Evolutionary conservation across 768 basidiomycete species (phyloP), one percentile per base, ranked within the genome.

Genomic region (Phlebiopsis flavidoalba): DNA sequence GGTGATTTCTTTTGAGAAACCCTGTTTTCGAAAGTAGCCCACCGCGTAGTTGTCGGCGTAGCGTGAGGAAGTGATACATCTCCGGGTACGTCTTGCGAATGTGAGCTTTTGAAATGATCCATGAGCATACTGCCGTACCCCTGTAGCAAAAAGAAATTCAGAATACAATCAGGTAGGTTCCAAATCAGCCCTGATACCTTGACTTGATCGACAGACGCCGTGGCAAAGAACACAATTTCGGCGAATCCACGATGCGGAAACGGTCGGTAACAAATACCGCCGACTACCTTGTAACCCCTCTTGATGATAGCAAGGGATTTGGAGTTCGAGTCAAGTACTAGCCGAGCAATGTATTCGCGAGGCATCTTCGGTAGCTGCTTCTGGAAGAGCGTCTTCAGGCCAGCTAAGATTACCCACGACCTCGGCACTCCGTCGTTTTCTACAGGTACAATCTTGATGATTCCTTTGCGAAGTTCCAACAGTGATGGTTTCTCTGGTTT

Each of bases 11-110:
- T 98, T 98, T 6, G 93, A 91, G 74, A 99, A 99, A 0, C 97
- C 97, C 77, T 98, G 97, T 72, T 98, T 99, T 72, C 94, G 94
- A 80, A 99, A 98, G 75, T 98, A 99, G 3, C 97, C 96, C 43
- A 98, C 95, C 17, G 97, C 97, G 71, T 93, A 99, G 73, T 98
- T 98, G 75, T 99, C 97, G 51, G 97, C 97, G 69, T 98, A 99
- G 3, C n/a, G 97, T 98, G 36, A 99, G 79, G 75, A 98, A 98
- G 73, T 97, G 86, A 83, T 89, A 86, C 85, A 98, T 92, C 46
- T 82, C 82, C 0, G 93, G 90, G 70, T 94, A 93, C 10, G 87
- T 83, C 61, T 81, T 79, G 63, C 87, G 86, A 64, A 98, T 88
- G 73, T 98, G 91, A 49, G 89, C 88, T 75, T n/a, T 98, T 98